phyloP scores from a whole-genome alignment of 169 alveolate genomes.

The Eimeria acervulina region DNA sequence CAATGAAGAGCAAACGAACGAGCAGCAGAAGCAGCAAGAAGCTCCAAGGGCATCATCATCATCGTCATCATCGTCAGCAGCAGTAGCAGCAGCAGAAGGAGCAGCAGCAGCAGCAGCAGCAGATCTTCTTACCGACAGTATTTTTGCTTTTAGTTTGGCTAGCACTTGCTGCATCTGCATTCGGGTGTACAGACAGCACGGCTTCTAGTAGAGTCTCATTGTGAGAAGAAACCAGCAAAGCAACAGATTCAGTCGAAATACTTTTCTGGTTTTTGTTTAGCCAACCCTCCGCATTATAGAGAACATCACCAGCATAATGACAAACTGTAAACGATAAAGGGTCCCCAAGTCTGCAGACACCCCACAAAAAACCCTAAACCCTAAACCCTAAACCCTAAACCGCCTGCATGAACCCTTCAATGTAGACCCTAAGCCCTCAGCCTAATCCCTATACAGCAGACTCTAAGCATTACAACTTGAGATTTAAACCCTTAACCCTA shows the following conservation, averaged over 20 bases:
- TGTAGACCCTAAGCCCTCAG: too few species aligned
- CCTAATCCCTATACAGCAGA: too few species aligned
- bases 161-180: neutral
- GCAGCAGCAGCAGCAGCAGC: too few species aligned
- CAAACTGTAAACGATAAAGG: slow-evolving; percentile 40
- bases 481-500: too few species aligned
- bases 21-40: too few species aligned
- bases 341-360: neutral
- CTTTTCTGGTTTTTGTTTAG: slow-evolving; percentile 58
- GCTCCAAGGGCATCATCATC: too few species aligned
- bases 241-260: slow-evolving; percentile 32
- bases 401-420: too few species aligned
- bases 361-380: too few species aligned
- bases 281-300: slow-evolving; percentile 67
- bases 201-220: slow-evolving; percentile 27
- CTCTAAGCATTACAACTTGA: too few species aligned
- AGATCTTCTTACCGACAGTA: slow-evolving; percentile 71
- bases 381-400: too few species aligned
- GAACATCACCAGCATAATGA: slow-evolving; percentile 68
- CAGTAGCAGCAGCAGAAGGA: neutral
- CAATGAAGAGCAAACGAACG: neutral
- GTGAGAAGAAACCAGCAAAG: neutral
- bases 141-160: neutral
- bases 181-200: neutral
- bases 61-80: too few species aligned